phyloP scores from a whole-genome alignment of 768 basidiomycete species.

The Lepiota brunneoincarnata region DNA sequence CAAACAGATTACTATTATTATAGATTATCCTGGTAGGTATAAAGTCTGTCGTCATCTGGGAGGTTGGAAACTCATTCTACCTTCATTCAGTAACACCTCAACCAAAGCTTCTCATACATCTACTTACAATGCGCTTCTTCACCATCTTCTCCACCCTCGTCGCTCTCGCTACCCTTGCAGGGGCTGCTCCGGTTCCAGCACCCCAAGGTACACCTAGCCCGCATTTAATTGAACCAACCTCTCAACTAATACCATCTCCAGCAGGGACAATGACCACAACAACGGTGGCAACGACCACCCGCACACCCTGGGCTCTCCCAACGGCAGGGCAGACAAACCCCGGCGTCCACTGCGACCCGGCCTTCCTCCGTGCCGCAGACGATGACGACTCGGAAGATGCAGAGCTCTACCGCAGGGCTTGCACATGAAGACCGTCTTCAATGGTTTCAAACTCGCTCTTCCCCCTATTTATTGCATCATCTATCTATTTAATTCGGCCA shows the following conservation, averaged over 20 bases:
- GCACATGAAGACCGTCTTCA: neutral
- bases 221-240: neutral
- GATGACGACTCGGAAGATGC: neutral
- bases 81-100: neutral
- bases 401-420: neutral
- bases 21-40: neutral
- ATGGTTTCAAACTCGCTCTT: neutral
- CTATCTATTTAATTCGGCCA: no score
- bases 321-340: neutral
- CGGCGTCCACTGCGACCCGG: conserved; percentile 1
- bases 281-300: neutral
- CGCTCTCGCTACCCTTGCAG: neutral
- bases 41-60: neutral
- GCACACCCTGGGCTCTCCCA: neutral
- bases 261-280: neutral
- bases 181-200: neutral
- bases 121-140: neutral
- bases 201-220: neutral
- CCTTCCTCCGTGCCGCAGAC: neutral
- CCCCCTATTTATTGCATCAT: no score
- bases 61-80: neutral
- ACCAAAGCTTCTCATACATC: neutral
- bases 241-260: neutral
- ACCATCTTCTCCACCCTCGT: neutral
- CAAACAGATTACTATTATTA: neutral